Evolutionary conservation across 2,329 filamentous ascomycete genomes (phyloP), one percentile per base, ranked within the genome.

Genomic region (Trichocomaceae sp.): DNA sequence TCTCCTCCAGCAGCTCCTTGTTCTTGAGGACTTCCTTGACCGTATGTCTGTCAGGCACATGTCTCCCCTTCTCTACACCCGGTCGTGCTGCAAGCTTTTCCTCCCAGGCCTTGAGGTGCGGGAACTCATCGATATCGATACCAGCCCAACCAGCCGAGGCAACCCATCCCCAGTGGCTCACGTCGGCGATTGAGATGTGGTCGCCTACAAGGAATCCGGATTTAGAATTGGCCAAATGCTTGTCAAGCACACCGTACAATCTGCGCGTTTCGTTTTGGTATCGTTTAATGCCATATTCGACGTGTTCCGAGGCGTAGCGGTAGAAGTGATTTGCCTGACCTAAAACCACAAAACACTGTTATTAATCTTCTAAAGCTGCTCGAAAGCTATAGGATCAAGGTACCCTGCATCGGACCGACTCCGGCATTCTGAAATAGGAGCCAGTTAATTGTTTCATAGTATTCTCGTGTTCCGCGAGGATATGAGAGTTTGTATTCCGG

Each of bases 231-330:
- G 71, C 65, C 5, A 96, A 81, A 54, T 90, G 84, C 47, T 79
- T 82, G 65, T 95, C 85, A 57, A 95, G 75, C 19, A 90, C 85
- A 50, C 83, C 78, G 74, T 93, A 95, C 1, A 96, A 77, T 2
- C 90, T 84, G n/a, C 85, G 80, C 0, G 87, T 89, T 74, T 96
- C 90, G 67, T 89, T 93, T 66, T 79, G 75, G 74, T 95, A 96
- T 47, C 90, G 82, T 65, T 88, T 83, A 54, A 95, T 83, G 59
- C 86, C 89, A 68, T 96, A 95, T 64, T 85, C 77, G 63, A 95
- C 92, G 68, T 81, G 83, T 68, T 91, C 86, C 0, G 88, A 87
- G 1, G 90, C 89, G 65, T 95, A 95, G 54, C 88, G 82, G 47
- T 75, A 76, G 72, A 95, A 95, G 72, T 95, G 89, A 71, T 93